Evolutionary conservation across 306 rosid genomes (phyloP), one percentile per base, ranked within the genome.

Genomic region (Castanea sativa): DNA sequence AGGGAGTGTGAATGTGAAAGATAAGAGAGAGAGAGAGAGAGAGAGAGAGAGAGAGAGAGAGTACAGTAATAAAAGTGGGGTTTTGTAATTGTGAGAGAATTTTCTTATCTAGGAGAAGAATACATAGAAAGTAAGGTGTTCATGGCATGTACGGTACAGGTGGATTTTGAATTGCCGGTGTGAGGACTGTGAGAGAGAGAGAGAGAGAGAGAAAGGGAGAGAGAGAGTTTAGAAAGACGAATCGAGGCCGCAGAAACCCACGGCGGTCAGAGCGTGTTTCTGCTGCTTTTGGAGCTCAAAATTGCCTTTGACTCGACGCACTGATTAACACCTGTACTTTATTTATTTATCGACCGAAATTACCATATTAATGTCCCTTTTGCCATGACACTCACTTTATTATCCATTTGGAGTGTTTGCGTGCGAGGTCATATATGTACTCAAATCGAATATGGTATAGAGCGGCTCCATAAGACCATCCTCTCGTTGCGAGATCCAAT

Each of bases 91-190:
- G 49, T 45, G 18, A 2, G 1, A 2, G 52, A 67, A 33, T 67
- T 67, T 67, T 67, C 7, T 18, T 67, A 67, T 67, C 51, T 23
- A 15, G 27, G 10, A 33, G n/a, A 8, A 41, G 45, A 8, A 41
- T 41, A 19, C 6, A 67, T 19, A 35, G 16, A n/a, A 35, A 35
- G 72, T 35, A 18, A 8, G 52, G 52, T 67, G 72, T 67, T 67
- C 72, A 67, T 67, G 52, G 52, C 72, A 67, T 33, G 52, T 67
- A 67, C 52, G n/a, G 52, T 35, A 35, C 29, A 33, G 72, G 72
- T 9, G 72, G 51, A 19, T 67, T 33, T 19, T 33, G 51, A 33
- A 65, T 16, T 9, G 41, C 69, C 20, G 35, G 41, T 2, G 69
- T 29, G 35, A 2, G 2, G 38, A 59, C 23, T n/a, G n/a, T n/a